Percentiles rank a stretch among this genome's conserved stretches.
Evolutionary conservation across 192 early-diverging fungal genomes (phyloP).

Genomic region (Podochytrium sp.): DNA sequence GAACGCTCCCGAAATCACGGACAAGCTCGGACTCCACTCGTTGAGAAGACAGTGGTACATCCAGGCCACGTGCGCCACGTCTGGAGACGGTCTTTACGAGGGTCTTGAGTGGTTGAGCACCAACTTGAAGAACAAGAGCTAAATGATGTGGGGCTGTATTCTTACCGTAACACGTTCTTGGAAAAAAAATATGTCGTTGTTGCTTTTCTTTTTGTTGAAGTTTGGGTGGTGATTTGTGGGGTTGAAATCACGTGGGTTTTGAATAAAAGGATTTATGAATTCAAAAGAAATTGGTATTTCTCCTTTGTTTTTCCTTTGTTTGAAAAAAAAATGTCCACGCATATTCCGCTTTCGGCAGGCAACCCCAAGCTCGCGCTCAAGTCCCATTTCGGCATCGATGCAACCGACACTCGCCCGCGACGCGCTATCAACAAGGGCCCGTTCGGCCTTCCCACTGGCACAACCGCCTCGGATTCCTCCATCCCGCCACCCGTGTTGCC

Average conservation of each 20-base stretch:
- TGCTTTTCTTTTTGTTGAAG: not conserved
- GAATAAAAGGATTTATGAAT: not conserved
- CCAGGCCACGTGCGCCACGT: constrained; percentile 89
- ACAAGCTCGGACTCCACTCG: constrained; percentile 87
- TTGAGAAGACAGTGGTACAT: constrained; percentile 91
- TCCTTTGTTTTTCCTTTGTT: not conserved
- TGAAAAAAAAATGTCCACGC: constrained; percentile 6
- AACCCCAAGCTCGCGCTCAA: not conserved
- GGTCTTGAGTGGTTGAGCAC: constrained; percentile 89
- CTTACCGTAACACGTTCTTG: not conserved
- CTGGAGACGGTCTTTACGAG: constrained; percentile 96
- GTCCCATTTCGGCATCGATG: constrained; percentile 4
- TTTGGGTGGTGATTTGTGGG: not conserved
- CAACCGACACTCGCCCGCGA: not conserved
- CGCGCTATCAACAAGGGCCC: not conserved
- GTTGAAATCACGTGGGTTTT: not conserved
- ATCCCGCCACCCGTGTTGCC: not conserved
- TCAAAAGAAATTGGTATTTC: not conserved
- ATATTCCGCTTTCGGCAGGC: not conserved
- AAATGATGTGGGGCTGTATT: constrained; percentile 3
- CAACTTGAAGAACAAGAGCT: constrained; percentile 29
- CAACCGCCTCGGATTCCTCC: too few species aligned
- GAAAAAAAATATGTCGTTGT: not conserved
- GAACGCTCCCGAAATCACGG: constrained; percentile 90
- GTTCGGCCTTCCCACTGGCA: not conserved